Conservation (phyloP, 331 rosid species). For the Stylosanthes scabra region DNA sequence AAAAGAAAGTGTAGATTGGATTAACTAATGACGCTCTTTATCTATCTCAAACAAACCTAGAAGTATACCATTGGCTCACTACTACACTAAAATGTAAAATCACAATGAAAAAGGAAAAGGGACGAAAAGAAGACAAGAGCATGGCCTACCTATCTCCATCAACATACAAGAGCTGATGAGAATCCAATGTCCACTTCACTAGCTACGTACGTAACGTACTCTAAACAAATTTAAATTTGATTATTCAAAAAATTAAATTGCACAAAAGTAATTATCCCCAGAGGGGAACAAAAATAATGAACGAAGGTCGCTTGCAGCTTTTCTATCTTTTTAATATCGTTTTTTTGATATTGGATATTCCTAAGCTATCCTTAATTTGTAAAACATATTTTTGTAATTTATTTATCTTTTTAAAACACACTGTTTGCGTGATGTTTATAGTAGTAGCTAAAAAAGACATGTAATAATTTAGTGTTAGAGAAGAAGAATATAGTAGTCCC, state of each 20-base stretch:
- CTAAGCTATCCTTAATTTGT: too few relatives aligned
- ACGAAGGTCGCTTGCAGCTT: neutral
- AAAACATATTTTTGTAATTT: too few relatives aligned
- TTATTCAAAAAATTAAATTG: neutral
- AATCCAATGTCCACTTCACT: neutral
- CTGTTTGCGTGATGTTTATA: too few relatives aligned
- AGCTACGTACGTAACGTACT: neutral
- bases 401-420: too few relatives aligned
- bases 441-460: too few relatives aligned
- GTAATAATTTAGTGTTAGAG: too few relatives aligned
- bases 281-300: too few relatives aligned
- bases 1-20: slow-evolving; percentile 22
- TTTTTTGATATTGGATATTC: too few relatives aligned
- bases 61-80: neutral
- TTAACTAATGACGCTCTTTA: slow-evolving; percentile 21
- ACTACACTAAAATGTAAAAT: neutral
- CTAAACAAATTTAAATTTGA: neutral
- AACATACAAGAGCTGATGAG: neutral
- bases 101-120: neutral
- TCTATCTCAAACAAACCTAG: slow-evolving; percentile 42
- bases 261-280: neutral
- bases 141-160: neutral
- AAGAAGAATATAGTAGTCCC: too few relatives aligned
- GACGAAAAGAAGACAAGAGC: neutral
- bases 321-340: too few relatives aligned